Base-by-base conservation (phyloP, 345 rosid species). In the Reutealis trisperma region DNA sequence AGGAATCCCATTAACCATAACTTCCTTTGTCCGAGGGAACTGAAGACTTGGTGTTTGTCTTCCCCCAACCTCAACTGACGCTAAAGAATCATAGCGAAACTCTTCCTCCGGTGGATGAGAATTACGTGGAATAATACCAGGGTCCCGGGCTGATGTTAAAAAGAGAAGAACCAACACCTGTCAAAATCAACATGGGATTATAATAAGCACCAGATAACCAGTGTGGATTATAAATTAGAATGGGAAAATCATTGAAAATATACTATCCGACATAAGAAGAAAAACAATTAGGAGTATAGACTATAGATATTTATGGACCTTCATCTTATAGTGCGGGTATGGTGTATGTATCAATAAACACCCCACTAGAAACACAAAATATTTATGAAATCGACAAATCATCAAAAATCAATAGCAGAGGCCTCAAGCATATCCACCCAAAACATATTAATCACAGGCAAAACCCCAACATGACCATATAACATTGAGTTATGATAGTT, bases 81-180 rank as follows among this genome's bases (percentile, higher is more conserved):
- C 72, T 18, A 91, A 85, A 65, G 93, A 77, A 75, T 91, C 98
- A 79, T 83, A 88, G 6, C 90, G 91, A 63, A 88, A 75, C 42
- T 86, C 99, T 75, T 92, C 98, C 82, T 96, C 98, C 16, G 98
- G 99, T n/a, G 99, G 99, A 81, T 96, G 97, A 47, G 73, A 79
- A 86, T 90, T 93, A 32, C 98, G 90, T 2, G 99, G 99, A 76
- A 92, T 83, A 66, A 93, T 91, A 80, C 99, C 99, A 42, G 99
- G 99, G 78, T 96, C 99, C 73, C 95, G 87, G 19, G 97, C 93
- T 58, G 99, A 93, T 66, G 98, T 93, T 68, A 92, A 86, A 85
- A 84, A 93, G 75, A 96, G 92, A 84, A 96, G 95, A 76, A 83
- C 74, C 90, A 96, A 77, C 64, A 92, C 92, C 99, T 96, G 86